These are phyloP conservation scores for Gossypium laxum DNA, from an alignment of 441 rosid species.

Conservation along the genomic window DNA sequence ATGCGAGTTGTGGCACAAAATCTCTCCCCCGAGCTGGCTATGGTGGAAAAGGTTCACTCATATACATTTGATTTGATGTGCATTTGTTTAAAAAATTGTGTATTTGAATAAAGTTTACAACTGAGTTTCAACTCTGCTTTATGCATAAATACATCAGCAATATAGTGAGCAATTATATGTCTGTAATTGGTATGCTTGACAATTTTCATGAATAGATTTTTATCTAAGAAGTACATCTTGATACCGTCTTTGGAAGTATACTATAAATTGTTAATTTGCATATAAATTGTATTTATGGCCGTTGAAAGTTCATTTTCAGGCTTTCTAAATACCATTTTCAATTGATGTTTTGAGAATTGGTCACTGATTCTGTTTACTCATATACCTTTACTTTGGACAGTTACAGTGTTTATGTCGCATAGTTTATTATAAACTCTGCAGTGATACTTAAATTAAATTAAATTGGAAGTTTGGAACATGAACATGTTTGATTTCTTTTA, in stretches of 20 bases:
- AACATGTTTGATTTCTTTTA: background rate
- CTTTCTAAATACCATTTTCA: background rate
- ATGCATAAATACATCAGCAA: background rate
- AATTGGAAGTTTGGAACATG: background rate
- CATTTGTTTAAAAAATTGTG: background rate
- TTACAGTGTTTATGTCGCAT: background rate
- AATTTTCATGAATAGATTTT: background rate
- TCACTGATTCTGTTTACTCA: background rate
- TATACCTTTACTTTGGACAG: background rate
- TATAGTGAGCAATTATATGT: background rate
- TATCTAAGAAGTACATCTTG: background rate
- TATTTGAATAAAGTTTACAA: background rate
- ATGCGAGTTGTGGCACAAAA: slow-evolving; percentile 94
- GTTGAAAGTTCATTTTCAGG: background rate
- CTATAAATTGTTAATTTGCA: background rate
- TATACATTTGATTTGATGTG: background rate
- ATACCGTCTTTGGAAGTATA: background rate
- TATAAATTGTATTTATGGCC: background rate
- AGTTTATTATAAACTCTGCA: background rate
- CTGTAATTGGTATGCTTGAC: background rate
- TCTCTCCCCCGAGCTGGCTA: slow-evolving; percentile 74
- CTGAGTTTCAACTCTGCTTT: background rate
- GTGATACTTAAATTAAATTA: background rate
- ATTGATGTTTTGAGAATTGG: background rate
- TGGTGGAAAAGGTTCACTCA: slow-evolving; percentile 60